These are phyloP conservation scores for Vanrija humicola DNA, from an alignment of 1,284 basidiomycete species.

Conservation along the genomic window DNA sequence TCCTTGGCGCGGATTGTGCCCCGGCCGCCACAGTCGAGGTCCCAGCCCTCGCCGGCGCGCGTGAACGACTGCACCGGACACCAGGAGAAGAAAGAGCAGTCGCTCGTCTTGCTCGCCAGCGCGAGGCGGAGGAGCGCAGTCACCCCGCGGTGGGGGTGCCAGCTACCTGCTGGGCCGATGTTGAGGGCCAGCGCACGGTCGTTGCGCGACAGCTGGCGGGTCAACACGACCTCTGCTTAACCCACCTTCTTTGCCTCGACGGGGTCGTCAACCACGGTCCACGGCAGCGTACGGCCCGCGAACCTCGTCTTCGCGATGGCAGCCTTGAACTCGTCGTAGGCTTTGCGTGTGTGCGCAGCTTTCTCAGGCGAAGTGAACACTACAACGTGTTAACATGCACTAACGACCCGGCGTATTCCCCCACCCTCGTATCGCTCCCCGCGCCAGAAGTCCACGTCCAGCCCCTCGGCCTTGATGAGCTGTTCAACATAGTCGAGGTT, in stretches of 20 bases:
- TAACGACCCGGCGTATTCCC: no score
- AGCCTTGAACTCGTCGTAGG: no score
- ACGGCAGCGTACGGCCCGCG: no score
- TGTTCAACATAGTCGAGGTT: constrained; percentile 64
- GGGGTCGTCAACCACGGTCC: not conserved
- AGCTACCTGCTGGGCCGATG: not conserved
- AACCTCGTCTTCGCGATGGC: no score
- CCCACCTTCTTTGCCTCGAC: not conserved
- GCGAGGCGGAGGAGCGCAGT: not conserved
- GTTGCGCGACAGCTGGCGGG: not conserved
- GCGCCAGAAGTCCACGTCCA: constrained; percentile 27
- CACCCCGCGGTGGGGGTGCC: not conserved
- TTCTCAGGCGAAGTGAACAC: no score
- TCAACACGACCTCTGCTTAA: not conserved
- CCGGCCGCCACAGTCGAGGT: constrained; percentile 18
- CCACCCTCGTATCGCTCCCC: constrained; percentile 23
- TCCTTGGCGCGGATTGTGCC: constrained; percentile 23
- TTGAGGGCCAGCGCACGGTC: not conserved
- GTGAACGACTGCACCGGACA: constrained; percentile 14
- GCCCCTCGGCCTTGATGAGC: constrained; percentile 51
- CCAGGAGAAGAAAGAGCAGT: constrained; percentile 17
- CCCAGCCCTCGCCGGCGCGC: not conserved
- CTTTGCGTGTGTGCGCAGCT: no score
- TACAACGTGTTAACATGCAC: no score
- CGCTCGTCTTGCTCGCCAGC: not conserved